phyloP scores from a whole-genome alignment of 2,329 filamentous ascomycete genomes.

The Ceratocystis lukuohia region DNA sequence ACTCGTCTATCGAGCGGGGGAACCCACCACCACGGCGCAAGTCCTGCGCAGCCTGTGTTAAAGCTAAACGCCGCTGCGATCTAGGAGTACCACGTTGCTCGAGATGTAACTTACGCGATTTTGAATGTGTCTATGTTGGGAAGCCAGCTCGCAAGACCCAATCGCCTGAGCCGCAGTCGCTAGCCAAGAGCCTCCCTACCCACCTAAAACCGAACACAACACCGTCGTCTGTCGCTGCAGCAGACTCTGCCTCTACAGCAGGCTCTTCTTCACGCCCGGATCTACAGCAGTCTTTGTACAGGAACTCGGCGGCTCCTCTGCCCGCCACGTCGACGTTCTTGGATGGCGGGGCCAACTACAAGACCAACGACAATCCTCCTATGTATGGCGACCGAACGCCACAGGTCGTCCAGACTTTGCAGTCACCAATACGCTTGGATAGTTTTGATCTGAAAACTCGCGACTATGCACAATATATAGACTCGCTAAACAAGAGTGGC shows the following conservation, averaged over 20 bases:
- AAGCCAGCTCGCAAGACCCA: background rate
- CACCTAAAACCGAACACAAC: background rate
- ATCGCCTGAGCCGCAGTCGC: background rate
- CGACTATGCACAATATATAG: background rate
- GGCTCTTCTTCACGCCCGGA: background rate
- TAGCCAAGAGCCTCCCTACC: background rate
- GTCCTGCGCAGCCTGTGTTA: constrained; percentile 43
- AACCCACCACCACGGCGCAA: constrained; percentile 40
- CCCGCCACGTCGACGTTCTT: background rate
- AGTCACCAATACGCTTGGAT: background rate
- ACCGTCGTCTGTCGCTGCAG: background rate
- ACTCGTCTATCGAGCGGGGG: constrained; percentile 25
- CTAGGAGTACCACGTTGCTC: constrained; percentile 38
- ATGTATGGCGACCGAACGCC: background rate
- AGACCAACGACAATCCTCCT: background rate
- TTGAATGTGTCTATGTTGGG: constrained; percentile 35
- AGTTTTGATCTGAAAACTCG: background rate
- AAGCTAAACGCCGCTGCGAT: constrained; percentile 44
- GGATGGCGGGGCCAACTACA: background rate
- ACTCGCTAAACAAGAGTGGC: background rate
- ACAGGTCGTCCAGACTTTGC: background rate
- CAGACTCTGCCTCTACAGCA: too few species aligned
- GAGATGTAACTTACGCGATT: constrained; percentile 36
- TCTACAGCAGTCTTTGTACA: background rate
- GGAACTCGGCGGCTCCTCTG: too few species aligned